Percentiles rank a stretch among this genome's conserved stretches.
Evolutionary conservation across 768 basidiomycete genomes (phyloP).

Genomic region (Jaapia argillacea): DNA sequence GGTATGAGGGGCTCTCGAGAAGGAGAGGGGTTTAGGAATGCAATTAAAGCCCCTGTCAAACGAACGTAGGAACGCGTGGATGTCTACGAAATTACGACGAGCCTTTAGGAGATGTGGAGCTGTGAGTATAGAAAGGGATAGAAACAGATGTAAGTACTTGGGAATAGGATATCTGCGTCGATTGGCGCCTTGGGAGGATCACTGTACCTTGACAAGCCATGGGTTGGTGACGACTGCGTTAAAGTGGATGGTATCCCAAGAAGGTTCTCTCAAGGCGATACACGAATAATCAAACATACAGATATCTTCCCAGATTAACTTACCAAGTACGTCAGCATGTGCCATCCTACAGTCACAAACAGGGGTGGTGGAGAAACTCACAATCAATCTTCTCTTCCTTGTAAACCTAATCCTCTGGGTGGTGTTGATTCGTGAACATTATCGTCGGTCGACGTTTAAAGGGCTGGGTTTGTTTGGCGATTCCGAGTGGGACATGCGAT

Average conservation of each 20-base stretch:
- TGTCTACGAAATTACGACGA: conserved; percentile 51
- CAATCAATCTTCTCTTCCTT: conserved; percentile 99
- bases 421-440: too few relatives aligned
- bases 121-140: conserved; percentile 3
- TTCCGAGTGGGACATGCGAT: too few relatives aligned
- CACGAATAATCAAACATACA: conserved; percentile 99
- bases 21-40: conserved; percentile 91
- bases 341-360: not conserved
- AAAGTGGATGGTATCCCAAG: conserved; percentile 98
- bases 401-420: conserved; percentile 99
- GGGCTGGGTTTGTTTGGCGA: too few relatives aligned
- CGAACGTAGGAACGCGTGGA: conserved; percentile 98
- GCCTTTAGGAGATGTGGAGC: not conserved
- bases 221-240: conserved; percentile 94
- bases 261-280: conserved; percentile 90
- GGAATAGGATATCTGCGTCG: conserved; percentile 1
- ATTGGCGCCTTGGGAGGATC: not conserved
- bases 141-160: conserved; percentile 1
- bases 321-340: not conserved
- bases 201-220: conserved; percentile 72
- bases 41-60: conserved; percentile 95
- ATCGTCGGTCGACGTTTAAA: too few relatives aligned
- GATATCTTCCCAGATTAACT: conserved; percentile 95
- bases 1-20: conserved; percentile 96
- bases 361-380: conserved; percentile 34